phyloP scores from a whole-genome alignment of 1,284 basidiomycete species.

The Cryptococcus amylolentus region DNA sequence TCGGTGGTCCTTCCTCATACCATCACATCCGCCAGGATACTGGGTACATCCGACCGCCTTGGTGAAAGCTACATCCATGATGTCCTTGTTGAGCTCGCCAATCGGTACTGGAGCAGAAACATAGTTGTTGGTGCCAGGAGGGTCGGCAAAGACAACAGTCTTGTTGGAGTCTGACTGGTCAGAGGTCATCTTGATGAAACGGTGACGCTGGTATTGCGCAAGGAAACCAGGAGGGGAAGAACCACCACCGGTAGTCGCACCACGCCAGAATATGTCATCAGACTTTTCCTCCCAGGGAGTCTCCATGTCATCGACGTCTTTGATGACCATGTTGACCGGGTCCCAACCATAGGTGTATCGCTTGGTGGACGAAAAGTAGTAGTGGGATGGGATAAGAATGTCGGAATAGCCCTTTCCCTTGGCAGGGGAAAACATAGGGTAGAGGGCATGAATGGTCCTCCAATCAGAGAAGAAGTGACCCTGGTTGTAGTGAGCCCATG shows the following conservation, averaged over 20 bases:
- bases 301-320: conserved; percentile 74
- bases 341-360: conserved; percentile 91
- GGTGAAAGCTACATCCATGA: conserved; percentile 86
- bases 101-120: conserved; percentile 63
- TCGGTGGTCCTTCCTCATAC: conserved; percentile 64
- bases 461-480: conserved; percentile 96
- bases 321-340: conserved; percentile 62
- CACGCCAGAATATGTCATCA: conserved; percentile 59
- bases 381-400: conserved; percentile 88
- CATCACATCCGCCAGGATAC: conserved; percentile 76
- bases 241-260: conserved; percentile 88
- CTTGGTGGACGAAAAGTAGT: conserved; percentile 78
- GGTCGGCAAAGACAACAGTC: conserved; percentile 72
- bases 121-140: conserved; percentile 58
- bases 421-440: conserved; percentile 86
- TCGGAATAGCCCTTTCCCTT: conserved; percentile 78
- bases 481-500: conserved; percentile 77
- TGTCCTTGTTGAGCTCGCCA: conserved; percentile 65
- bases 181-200: conserved; percentile 75
- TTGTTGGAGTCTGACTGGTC: conserved; percentile 59
- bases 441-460: conserved; percentile 76
- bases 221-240: conserved; percentile 79
- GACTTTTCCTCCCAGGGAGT: conserved; percentile 60
- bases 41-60: conserved; percentile 64
- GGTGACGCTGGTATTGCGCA: conserved; percentile 80